Evolutionary conservation across 768 basidiomycete genomes (phyloP).

Genomic region (Agaricus sinodeliciosus): DNA sequence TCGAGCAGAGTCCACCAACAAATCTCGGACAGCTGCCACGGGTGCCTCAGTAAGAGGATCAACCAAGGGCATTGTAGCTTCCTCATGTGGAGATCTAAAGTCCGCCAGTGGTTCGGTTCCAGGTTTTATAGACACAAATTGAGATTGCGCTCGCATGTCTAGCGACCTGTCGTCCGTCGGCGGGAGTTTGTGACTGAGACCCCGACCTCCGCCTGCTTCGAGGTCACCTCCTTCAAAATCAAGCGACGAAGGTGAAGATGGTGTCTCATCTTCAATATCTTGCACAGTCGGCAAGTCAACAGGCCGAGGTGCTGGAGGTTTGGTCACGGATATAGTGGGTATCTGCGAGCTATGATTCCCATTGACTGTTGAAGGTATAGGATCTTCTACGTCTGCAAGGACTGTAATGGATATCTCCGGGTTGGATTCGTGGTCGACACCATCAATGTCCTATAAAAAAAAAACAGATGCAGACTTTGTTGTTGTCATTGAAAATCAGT

Average conservation of each 20-base stretch:
- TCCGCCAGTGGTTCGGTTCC: neutral
- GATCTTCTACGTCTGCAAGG: conserved; percentile 33
- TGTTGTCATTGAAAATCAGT: neutral
- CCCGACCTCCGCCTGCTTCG: conserved; percentile 38
- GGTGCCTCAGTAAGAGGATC: conserved; percentile 13
- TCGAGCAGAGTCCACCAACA: conserved; percentile 8
- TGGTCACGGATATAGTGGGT: conserved; percentile 59
- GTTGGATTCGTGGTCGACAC: conserved; percentile 35
- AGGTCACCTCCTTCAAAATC: conserved; percentile 32
- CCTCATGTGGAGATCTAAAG: conserved; percentile 4
- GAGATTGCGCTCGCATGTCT: neutral
- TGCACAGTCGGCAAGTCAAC: conserved; percentile 60
- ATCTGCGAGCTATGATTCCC: conserved; percentile 20
- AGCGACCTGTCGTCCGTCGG: neutral
- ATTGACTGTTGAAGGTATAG: conserved; percentile 25
- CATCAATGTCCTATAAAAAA: conserved; percentile 32
- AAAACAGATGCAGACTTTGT: neutral
- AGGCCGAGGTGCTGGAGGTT: conserved; percentile 64
- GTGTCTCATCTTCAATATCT: conserved; percentile 49
- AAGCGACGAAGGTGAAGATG: conserved; percentile 34
- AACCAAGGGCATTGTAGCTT: conserved; percentile 13
- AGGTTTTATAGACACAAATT: neutral
- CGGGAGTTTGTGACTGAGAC: conserved; percentile 15
- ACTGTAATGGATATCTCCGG: conserved; percentile 61
- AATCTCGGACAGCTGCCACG: neutral